Evolutionary conservation across 257 asterid genomes (phyloP).

Genomic region (Catharanthus roseus): DNA sequence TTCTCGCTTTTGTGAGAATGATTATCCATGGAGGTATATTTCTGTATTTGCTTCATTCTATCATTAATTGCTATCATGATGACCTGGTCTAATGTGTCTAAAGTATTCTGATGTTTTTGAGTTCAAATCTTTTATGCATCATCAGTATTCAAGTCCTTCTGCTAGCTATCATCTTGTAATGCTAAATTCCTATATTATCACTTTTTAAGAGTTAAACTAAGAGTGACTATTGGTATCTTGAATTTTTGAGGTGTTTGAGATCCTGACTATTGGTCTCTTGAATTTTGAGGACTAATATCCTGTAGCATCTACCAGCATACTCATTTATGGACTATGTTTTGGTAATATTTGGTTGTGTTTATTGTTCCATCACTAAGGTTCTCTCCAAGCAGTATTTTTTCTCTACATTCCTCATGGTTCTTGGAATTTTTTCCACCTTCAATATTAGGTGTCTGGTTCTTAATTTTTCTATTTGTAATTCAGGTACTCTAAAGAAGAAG

Average conservation of each 20-base stretch:
- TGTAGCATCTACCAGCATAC: background rate
- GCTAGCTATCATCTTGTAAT: background rate
- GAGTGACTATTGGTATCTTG: background rate
- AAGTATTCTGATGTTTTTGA: background rate
- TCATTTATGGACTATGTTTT: background rate
- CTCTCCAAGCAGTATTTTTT: too few relatives aligned
- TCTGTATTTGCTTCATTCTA: background rate
- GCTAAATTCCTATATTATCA: background rate
- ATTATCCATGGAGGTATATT: constrained; percentile 69
- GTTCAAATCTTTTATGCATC: background rate
- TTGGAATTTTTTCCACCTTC: background rate
- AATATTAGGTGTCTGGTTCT: background rate
- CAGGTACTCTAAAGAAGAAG: constrained; percentile 97
- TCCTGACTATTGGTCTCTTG: too few relatives aligned
- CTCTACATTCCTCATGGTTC: background rate
- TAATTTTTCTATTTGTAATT: constrained; percentile 9
- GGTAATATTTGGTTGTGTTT: too few relatives aligned
- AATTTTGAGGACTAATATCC: background rate
- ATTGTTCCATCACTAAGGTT: too few relatives aligned
- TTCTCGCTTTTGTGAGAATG: constrained; percentile 83
- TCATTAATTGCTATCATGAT: background rate
- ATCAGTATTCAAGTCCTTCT: background rate
- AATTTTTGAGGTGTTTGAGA: too few relatives aligned
- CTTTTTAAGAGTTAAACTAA: background rate
- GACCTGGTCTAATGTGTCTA: background rate